Evolutionary conservation across 2,329 filamentous ascomycete species (phyloP).

Genomic region (Aspergillus texensis): DNA sequence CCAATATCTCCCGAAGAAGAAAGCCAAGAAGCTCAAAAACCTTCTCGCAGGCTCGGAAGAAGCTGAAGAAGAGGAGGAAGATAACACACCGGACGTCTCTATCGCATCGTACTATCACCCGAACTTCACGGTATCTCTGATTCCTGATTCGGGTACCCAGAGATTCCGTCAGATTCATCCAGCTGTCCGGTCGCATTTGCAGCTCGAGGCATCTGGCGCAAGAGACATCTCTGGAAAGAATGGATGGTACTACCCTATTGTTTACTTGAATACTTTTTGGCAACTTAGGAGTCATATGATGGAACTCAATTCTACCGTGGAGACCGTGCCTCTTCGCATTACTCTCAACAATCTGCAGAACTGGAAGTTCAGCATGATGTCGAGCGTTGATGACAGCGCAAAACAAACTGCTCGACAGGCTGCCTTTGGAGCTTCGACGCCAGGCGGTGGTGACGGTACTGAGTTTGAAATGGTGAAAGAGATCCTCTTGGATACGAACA

Average conservation of each 20-base stretch:
- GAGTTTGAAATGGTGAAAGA: constrained; percentile 98
- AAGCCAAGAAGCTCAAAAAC: constrained; percentile 82
- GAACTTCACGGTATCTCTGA: constrained; percentile 85
- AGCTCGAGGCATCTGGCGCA: constrained; percentile 76
- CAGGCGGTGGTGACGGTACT: constrained; percentile 81
- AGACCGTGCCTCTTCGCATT: constrained; percentile 77
- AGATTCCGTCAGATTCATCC: constrained; percentile 69
- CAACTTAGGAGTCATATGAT: constrained; percentile 91
- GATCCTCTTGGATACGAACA: constrained; percentile 90
- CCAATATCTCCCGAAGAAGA: constrained; percentile 89
- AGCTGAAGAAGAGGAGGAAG: constrained; percentile 53
- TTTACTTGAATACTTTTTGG: constrained; percentile 97
- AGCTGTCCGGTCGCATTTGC: constrained; percentile 74
- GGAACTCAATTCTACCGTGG: constrained; percentile 85
- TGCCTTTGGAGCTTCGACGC: constrained; percentile 70
- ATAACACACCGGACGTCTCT: constrained; percentile 63
- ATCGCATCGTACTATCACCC: constrained; percentile 91
- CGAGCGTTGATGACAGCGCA: constrained; percentile 82
- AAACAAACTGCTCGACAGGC: constrained; percentile 80
- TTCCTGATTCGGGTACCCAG: constrained; percentile 76
- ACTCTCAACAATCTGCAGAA: constrained; percentile 77
- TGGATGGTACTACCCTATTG: constrained; percentile 88
- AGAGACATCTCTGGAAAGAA: constrained; percentile 84
- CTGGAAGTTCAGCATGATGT: constrained; percentile 88
- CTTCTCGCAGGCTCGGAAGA: constrained; percentile 64